Evolutionary conservation across 805 yeast genomes (phyloP), one percentile per base, ranked within the genome.

Genomic region (Lachancea cidri): DNA sequence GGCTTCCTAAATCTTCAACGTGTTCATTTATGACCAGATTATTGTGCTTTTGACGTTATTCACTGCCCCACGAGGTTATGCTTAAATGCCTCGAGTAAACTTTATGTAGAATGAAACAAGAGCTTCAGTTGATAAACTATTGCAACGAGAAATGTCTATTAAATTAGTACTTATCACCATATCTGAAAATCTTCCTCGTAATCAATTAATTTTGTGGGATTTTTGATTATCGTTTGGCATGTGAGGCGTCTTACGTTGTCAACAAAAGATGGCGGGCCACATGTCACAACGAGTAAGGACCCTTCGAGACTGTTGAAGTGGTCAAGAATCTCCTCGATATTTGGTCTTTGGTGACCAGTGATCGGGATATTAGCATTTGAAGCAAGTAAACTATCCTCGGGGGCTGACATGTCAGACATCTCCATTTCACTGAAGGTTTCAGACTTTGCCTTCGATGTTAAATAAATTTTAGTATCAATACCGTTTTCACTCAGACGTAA

Each of bases 141-240:
- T n/a, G n/a, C n/a, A n/a, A n/a, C n/a, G n/a, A n/a, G n/a, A n/a
- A n/a, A n/a, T n/a, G n/a, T n/a, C n/a, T n/a, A n/a, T n/a, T n/a
- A n/a, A n/a, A n/a, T n/a, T n/a, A n/a, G n/a, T n/a, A n/a, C n/a
- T n/a, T n/a, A n/a, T 46, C 55, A 79, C 94, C 95, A 85, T 11
- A 73, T 69, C 63, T 83, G 87, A 36, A 82, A 71, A 54, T 83
- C 89, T 57, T 86, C 95, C 54, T 70, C 80, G 53, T 79, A 79
- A 46, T 82, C 89, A 15, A 84, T 73, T 33, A 84, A 70, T 36
- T 71, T 66, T 13, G 69, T 57, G 39, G 64, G 61, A 20, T 60
- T 46, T 25, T 67, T 61, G 38, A 76, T 52, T 46, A 50, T 40
- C 4, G 71, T 55, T 35, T 64, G 44, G 1, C 74, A 68, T 5